phyloP scores from a whole-genome alignment of 1,284 basidiomycete species.

The Ceratobasidium sp. region DNA sequence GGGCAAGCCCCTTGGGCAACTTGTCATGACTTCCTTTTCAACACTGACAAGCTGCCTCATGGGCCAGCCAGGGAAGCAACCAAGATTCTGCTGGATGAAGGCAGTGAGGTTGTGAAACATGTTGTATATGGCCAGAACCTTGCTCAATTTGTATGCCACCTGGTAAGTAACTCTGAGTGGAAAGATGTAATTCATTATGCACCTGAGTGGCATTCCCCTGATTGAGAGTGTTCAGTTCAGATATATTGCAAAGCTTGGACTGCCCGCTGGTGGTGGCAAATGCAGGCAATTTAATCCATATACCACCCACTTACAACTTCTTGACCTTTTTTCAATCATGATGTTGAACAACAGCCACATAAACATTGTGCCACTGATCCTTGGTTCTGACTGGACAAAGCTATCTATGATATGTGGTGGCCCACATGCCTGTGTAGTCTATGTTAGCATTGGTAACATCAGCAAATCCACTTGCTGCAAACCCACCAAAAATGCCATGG shows the following conservation, averaged over 20 bases:
- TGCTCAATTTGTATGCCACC: too few relatives aligned
- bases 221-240: background rate
- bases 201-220: background rate
- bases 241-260: constrained; percentile 35
- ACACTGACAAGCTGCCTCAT: constrained; percentile 43
- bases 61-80: too few relatives aligned
- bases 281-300: constrained; percentile 25
- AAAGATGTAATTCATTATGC: too few relatives aligned
- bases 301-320: too few relatives aligned
- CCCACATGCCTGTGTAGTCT: constrained; percentile 37
- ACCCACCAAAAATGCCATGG: constrained; percentile 1
- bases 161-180: too few relatives aligned
- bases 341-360: constrained; percentile 3
- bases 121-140: too few relatives aligned
- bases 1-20: too few relatives aligned
- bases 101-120: too few relatives aligned
- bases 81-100: too few relatives aligned
- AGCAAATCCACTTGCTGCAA: constrained; percentile 14
- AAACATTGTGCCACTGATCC: constrained; percentile 31
- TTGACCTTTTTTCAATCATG: too few relatives aligned
- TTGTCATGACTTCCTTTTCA: too few relatives aligned
- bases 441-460: constrained; percentile 40
- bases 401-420: constrained; percentile 33
- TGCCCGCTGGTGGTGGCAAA: constrained; percentile 38
- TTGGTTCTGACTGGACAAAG: constrained; percentile 37